Percentiles rank a stretch among this genome's conserved stretches.
Evolutionary conservation across 2,329 filamentous ascomycete species (phyloP).

Genomic region (Sclerotiophoma versabilis): DNA sequence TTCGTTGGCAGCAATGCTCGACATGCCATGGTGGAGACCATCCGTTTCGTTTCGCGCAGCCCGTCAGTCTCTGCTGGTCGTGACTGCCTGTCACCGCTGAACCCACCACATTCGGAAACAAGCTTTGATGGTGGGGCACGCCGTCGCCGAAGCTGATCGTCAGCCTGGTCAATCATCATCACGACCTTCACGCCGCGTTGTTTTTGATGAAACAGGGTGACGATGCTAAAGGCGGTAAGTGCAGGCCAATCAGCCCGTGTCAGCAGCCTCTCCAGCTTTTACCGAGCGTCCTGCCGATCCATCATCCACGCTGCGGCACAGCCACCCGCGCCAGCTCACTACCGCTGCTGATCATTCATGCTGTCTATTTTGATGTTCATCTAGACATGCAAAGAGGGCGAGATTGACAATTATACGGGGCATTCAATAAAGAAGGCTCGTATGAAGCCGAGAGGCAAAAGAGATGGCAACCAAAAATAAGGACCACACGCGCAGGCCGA

Average conservation of each 20-base stretch:
- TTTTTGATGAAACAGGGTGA: slow-evolving; percentile 15
- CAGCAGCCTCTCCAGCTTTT: slow-evolving; percentile 12
- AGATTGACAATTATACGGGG: neutral
- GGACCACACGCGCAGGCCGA: slow-evolving; percentile 24
- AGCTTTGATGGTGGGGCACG: slow-evolving; percentile 16
- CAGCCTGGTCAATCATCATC: slow-evolving; percentile 13
- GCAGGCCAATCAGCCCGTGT: slow-evolving; percentile 15
- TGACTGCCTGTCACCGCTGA: slow-evolving; percentile 3
- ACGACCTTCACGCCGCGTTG: slow-evolving; percentile 8
- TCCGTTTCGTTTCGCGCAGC: slow-evolving; percentile 11
- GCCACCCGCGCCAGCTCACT: slow-evolving; percentile 14
- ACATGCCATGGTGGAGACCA: neutral
- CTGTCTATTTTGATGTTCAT: slow-evolving; percentile 11
- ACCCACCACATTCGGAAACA: slow-evolving; percentile 12
- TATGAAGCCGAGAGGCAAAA: slow-evolving; percentile 13
- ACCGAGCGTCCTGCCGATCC: slow-evolving; percentile 3
- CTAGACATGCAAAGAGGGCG: slow-evolving; percentile 3
- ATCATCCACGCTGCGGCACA: slow-evolving; percentile 29
- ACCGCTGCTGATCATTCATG: slow-evolving; percentile 24
- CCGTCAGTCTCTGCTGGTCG: slow-evolving; percentile 1
- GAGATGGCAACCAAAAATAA: slow-evolving; percentile 28
- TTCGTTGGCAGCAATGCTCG: slow-evolving; percentile 2
- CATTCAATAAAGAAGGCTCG: slow-evolving; percentile 11
- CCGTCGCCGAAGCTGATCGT: slow-evolving; percentile 7
- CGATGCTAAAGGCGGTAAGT: slow-evolving; percentile 15